phyloP scores from a whole-genome alignment of 2,329 filamentous ascomycete genomes.

The Epichloe amarillans region DNA sequence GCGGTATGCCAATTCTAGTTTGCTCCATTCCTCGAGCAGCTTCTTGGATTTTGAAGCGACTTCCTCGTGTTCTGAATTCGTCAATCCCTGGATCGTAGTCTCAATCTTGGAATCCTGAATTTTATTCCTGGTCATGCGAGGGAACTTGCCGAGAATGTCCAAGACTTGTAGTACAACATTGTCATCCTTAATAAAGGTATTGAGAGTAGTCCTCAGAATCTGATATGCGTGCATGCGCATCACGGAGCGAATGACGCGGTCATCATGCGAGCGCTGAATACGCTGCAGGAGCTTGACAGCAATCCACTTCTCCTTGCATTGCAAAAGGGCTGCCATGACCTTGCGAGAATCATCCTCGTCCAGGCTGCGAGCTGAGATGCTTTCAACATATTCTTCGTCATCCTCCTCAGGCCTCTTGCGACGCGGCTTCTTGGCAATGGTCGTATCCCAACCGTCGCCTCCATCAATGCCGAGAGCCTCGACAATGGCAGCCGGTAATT shows the following conservation, averaged over 20 bases:
- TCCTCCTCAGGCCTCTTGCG: conserved; percentile 88
- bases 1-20: conserved; percentile 78
- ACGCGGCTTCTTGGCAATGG: conserved; percentile 76
- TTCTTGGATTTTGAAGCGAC: conserved; percentile 58
- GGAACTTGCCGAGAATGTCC: conserved; percentile 77
- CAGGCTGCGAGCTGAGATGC: conserved; percentile 64
- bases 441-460: conserved; percentile 80
- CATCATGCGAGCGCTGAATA: conserved; percentile 76
- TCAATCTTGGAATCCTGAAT: conserved; percentile 95
- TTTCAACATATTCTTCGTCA: conserved; percentile 92
- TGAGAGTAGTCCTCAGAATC: conserved; percentile 77
- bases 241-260: conserved; percentile 74
- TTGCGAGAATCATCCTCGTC: conserved; percentile 78
- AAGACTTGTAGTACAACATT: conserved; percentile 84
- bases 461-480: conserved; percentile 94
- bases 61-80: conserved; percentile 54
- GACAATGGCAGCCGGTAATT: conserved; percentile 76
- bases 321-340: conserved; percentile 92
- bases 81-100: conserved; percentile 57
- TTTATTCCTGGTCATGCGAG: conserved; percentile 88
- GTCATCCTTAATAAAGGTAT: conserved; percentile 74
- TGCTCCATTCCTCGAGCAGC: conserved; percentile 75
- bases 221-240: conserved; percentile 96
- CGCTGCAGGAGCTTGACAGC: conserved; percentile 85
- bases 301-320: conserved; percentile 99